Percentiles rank a stretch among this genome's conserved stretches.
phyloP scores from a whole-genome alignment of 805 yeast genomes.

The Cyberlindnera petersonii region DNA sequence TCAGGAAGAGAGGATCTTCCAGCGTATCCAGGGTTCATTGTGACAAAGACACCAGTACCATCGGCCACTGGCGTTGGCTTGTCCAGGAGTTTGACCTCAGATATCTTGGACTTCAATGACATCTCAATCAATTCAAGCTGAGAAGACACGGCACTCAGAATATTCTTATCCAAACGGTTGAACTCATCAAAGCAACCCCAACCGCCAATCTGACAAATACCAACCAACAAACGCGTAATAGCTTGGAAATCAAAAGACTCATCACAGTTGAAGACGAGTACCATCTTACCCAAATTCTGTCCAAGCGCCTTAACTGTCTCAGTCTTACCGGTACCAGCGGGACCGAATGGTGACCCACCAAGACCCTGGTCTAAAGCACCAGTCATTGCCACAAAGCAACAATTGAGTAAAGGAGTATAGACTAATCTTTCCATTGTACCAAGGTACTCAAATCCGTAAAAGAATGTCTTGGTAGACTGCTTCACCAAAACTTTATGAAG shows the following conservation, averaged over 20 bases:
- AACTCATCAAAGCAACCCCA: constrained; percentile 98
- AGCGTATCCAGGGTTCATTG: constrained; percentile 86
- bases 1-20: constrained; percentile 86
- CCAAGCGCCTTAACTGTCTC: constrained; percentile 87
- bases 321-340: constrained; percentile 97
- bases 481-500: constrained; percentile 38
- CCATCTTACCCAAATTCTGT: constrained; percentile 72
- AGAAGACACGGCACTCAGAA: constrained; percentile 80
- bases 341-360: constrained; percentile 94
- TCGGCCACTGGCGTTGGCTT: constrained; percentile 36
- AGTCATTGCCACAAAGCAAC: constrained; percentile 63
- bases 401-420: constrained; percentile 65
- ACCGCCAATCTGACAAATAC: constrained; percentile 78
- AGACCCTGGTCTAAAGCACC: constrained; percentile 67
- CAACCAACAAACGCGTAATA: constrained; percentile 71
- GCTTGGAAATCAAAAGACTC: constrained; percentile 80
- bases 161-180: constrained; percentile 67
- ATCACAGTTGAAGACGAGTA: constrained; percentile 86
- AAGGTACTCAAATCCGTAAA: constrained; percentile 78
- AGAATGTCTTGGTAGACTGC: constrained; percentile 49
- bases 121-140: constrained; percentile 69
- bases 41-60: constrained; percentile 73
- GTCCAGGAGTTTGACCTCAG: constrained; percentile 40
- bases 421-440: constrained; percentile 75
- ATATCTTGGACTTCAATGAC: constrained; percentile 37